A percentile compares a stretch with the other conserved stretches of the same genome.
These are phyloP conservation scores for Zychaea mexicana DNA, from an alignment of 371 early-diverging fungal species.

Conservation along the genomic window DNA sequence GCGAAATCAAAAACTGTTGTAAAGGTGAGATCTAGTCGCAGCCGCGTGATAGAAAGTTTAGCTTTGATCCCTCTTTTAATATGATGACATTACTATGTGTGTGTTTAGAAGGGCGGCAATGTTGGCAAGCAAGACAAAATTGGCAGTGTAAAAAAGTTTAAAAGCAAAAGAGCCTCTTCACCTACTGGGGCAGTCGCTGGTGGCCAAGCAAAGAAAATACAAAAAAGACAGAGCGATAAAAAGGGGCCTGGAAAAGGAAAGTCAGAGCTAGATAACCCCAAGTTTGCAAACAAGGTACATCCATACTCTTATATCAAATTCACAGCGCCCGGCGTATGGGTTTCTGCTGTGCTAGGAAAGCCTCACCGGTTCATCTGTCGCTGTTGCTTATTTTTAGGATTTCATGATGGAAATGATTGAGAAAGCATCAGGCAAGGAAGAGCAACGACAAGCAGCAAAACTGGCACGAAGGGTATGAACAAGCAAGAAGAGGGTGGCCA, in stretches of 20 bases:
- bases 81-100: too few relatives aligned
- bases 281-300: constrained; percentile 4
- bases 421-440: constrained; percentile 6
- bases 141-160: too few relatives aligned
- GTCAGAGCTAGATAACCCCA: constrained; percentile 12
- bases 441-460: constrained; percentile 1
- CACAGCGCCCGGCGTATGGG: too few relatives aligned
- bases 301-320: background rate
- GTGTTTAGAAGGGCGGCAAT: background rate
- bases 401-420: constrained; percentile 10
- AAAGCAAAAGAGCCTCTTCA: background rate
- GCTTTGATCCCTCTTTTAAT: too few relatives aligned
- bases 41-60: too few relatives aligned
- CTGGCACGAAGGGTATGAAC: constrained; percentile 4
- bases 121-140: background rate
- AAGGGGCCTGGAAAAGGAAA: constrained; percentile 5
- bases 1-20: background rate
- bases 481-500: background rate
- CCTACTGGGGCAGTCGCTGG: background rate
- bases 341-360: too few relatives aligned
- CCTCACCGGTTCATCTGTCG: too few relatives aligned
- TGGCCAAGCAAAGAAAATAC: background rate
- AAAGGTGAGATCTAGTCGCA: too few relatives aligned
- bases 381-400: background rate
- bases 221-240: background rate